Base-by-base conservation (phyloP, 2,329 filamentous ascomycete species). In the Alternaria sp. region DNA sequence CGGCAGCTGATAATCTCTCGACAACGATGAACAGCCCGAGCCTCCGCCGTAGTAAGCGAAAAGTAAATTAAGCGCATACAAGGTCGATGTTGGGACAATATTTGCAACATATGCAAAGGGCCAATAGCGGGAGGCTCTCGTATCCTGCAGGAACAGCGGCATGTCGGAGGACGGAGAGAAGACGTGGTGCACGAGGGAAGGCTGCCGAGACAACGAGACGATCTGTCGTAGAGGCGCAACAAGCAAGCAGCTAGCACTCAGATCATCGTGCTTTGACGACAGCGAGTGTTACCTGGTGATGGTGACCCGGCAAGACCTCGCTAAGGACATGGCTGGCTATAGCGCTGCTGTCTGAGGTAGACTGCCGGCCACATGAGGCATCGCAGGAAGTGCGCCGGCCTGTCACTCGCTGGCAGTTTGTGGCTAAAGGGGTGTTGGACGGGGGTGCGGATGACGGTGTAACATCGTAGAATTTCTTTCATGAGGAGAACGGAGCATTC, bases 381-480 rank as follows among this genome's bases (percentile, higher is more conserved):
- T 63, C 61, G 59, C 61, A 57, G 21, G 36, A 58, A 50, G 62
- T 26, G 46, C 46, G 43, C 17, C 21, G 52, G 19, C 47, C 19
- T 52, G 65, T 67, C 55, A 68, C 57, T 57, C 58, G 32, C 21
- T 60, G 65, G 64, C 57, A 54, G 49, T 23, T 63, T 46, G 67
- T 74, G 70, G 73, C 73, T 75, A 72, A 73, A 73, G 61, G 61
- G 67, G 62, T 44, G 54, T 65, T 67, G 65, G 71, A 70, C 69
- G 64, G 67, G 63, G 67, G 55, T 56, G 59, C 49, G 61, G 62
- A 57, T 67, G 63, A 67, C 67, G 62, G 76, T 77, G 73, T 70
- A 75, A 75, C 74, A 67, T 77, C 69, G 75, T 77, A 75, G 75
- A 75, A 74, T 74, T 74, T 72, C 69, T 57, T 65, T 71, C 69